A percentile compares a stretch with the other conserved stretches of the same genome.
Evolutionary conservation across 345 rosid genomes (phyloP).

Genomic region (Xanthoceras sorbifolium): DNA sequence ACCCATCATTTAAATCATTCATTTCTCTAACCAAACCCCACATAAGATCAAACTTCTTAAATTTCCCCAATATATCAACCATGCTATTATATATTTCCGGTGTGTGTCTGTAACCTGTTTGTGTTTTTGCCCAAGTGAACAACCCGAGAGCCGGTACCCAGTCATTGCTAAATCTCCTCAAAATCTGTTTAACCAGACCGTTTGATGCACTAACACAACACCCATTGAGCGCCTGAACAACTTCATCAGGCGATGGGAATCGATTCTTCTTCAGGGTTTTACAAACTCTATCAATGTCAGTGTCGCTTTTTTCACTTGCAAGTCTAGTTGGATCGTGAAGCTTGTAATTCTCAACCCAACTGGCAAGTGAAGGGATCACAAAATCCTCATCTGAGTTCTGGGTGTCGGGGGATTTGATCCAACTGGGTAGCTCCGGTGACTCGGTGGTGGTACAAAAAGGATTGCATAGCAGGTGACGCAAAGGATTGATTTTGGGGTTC

Average conservation of each 20-base stretch:
- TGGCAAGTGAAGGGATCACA: constrained; percentile 69
- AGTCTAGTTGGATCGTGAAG: constrained; percentile 15
- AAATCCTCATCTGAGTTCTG: constrained; percentile 57
- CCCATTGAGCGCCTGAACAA: constrained; percentile 41
- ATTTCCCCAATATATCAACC: constrained; percentile 73
- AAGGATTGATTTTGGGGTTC: constrained; percentile 18
- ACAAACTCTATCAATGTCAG: constrained; percentile 51
- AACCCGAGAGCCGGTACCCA: constrained; percentile 65
- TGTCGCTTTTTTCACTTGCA: constrained; percentile 25
- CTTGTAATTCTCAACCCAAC: constrained; percentile 53
- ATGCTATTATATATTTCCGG: constrained; percentile 47
- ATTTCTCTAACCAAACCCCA: constrained; percentile 65
- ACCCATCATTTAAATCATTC: constrained; percentile 41
- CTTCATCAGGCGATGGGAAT: constrained; percentile 34
- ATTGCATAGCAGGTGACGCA: constrained; percentile 23
- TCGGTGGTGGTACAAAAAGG: constrained; percentile 38
- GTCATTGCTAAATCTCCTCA: constrained; percentile 62
- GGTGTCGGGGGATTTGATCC: constrained; percentile 49
- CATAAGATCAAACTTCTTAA: constrained; percentile 57
- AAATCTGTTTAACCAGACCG: constrained; percentile 47
- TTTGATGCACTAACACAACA: constrained; percentile 42
- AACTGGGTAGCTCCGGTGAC: constrained; percentile 69
- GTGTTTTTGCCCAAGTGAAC: constrained; percentile 82
- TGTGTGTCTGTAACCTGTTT: constrained; percentile 60
- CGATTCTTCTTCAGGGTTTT: constrained; percentile 45